phyloP scores from a whole-genome alignment of 139 green algal genomes.

The Coelastrella sp. region DNA sequence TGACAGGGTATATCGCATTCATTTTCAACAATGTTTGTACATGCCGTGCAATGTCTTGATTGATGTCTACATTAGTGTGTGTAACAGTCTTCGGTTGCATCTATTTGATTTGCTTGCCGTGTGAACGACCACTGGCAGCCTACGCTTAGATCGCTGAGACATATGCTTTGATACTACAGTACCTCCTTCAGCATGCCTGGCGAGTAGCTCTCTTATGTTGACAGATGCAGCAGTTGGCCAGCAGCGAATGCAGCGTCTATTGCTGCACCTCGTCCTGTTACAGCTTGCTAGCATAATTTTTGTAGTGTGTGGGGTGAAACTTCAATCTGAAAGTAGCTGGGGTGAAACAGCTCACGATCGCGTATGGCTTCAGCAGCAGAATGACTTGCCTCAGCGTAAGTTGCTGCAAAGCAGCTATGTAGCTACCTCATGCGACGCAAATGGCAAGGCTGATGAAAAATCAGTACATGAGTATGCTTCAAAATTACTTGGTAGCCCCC shows the following conservation, averaged over 20 bases:
- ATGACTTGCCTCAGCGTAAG: background rate
- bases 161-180: no score
- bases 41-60: no score
- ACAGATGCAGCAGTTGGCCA: background rate
- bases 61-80: no score
- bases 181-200: no score
- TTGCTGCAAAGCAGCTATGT: slow-evolving; percentile 23
- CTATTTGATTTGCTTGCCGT: no score
- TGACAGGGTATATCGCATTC: no score
- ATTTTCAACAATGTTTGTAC: no score
- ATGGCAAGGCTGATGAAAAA: no score
- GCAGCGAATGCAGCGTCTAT: background rate
- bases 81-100: no score
- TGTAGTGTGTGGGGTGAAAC: background rate
- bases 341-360: background rate
- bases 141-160: no score
- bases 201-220: no score
- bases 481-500: slow-evolving; percentile 23
- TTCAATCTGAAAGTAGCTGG: background rate
- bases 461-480: slow-evolving; percentile 3
- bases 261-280: background rate
- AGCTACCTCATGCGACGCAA: background rate
- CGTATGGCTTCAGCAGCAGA: background rate
- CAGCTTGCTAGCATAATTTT: background rate
- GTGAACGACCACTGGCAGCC: no score